Base-by-base conservation (phyloP, 116 monocot genomes). In the Posidonia oceanica region DNA sequence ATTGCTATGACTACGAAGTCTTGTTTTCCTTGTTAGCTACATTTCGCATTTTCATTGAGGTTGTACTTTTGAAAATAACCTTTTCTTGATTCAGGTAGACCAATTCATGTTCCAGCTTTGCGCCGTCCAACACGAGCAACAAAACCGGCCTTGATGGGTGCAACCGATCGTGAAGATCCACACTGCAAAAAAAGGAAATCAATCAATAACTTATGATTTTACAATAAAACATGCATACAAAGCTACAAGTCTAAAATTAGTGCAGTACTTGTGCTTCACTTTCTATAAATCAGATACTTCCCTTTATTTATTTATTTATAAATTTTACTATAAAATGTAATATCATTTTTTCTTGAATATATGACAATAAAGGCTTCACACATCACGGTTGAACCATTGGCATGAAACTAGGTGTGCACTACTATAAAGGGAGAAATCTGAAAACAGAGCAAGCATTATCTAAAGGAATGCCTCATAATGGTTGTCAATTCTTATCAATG, bases 101-200 rank as follows among this genome's bases (percentile, higher is more conserved):
- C 29, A 29, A 29, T 29, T 85, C 76, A 91, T 52, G 84, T 62
- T 64, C 83, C 82, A 23, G 89, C 92, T 75, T 87, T 96, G 14
- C 96, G 86, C 36, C 89, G 89, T 0, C 83, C 97, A 15, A 97
- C 89, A 58, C 87, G 92, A 51, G 97, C 97, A 53, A 97, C 87
- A 74, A 92, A 97, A 18, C 97, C 97, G 72, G 97, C 85, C 74
- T 97, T 97, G 69, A 97, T 92, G 0, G 84, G 89, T 10, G 91
- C 89, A 48, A 97, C 97, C 0, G 97, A 89, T 13, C 97, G 76
- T 41, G 89, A 75, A 36, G 92, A 92, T 59, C 97, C 92, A 82
- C 97, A 97, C 92, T 97, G 80, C 74, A 62, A 62, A 72, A 8
- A 39, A 66, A 12, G 44, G 40, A n/a, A 48, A 21, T 18, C 48